Evolutionary conservation across 2,329 filamentous ascomycete genomes (phyloP).

Genomic region (Trichoderma simmonsii): DNA sequence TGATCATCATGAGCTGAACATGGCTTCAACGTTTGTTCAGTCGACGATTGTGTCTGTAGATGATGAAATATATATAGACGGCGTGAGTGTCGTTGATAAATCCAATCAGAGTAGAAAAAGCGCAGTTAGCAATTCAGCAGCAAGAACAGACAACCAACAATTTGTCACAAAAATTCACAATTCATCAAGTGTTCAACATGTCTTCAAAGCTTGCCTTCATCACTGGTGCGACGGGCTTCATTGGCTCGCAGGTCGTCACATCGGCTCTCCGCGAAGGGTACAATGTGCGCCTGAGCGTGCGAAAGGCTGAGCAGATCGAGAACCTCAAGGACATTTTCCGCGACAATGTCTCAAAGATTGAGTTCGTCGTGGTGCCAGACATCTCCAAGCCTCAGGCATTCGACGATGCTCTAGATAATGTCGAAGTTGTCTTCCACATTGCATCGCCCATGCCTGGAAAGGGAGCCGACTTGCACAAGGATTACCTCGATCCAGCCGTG

Average conservation of each 20-base stretch:
- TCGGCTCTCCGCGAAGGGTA: constrained; percentile 17
- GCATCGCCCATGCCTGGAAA: constrained; percentile 23
- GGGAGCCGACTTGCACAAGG: constrained; percentile 20
- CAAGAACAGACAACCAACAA: not conserved
- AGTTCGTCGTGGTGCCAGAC: constrained; percentile 31
- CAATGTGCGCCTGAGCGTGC: constrained; percentile 20
- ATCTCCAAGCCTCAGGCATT: constrained; percentile 27
- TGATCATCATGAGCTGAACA: not conserved
- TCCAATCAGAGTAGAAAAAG: not conserved
- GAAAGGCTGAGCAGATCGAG: constrained; percentile 18
- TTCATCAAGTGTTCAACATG: not conserved
- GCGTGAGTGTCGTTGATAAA: not conserved
- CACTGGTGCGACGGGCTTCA: constrained; percentile 24
- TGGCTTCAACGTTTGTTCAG: not conserved
- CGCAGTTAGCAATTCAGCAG: not conserved
- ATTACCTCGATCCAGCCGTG: constrained; percentile 20
- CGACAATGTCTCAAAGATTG: not conserved
- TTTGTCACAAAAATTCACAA: not conserved
- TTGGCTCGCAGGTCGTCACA: constrained; percentile 20
- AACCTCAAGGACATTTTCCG: constrained; percentile 7
- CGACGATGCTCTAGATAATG: constrained; percentile 34
- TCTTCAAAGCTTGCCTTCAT: constrained; percentile 18
- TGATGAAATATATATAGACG: not conserved
- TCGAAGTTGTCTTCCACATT: constrained; percentile 34
- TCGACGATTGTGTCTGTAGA: not conserved